Percentiles rank a stretch among this genome's conserved stretches.
phyloP scores from a whole-genome alignment of 176 grass and related monocot species.

The Oryza glumipatula region DNA sequence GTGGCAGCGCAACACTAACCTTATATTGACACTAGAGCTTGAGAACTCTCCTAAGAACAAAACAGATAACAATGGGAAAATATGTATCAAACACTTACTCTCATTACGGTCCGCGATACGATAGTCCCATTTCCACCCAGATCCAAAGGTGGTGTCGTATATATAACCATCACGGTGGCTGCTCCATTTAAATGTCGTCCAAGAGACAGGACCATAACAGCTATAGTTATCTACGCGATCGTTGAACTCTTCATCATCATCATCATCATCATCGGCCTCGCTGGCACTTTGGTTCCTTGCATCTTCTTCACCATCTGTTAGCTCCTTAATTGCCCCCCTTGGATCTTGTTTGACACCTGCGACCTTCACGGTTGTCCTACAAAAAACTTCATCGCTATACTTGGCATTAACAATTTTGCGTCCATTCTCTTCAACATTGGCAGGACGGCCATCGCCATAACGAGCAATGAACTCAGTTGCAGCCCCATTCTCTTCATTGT shows the following conservation, averaged over 20 bases:
- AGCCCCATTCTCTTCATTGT: background rate
- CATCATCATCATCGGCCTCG: background rate
- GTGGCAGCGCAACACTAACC: too few relatives aligned
- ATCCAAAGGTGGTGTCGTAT: background rate
- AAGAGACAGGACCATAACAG: too few relatives aligned
- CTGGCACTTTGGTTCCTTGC: too few relatives aligned
- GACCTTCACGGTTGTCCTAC: too few relatives aligned
- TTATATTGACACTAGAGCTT: too few relatives aligned
- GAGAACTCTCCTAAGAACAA: background rate
- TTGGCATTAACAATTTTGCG: too few relatives aligned
- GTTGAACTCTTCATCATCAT: background rate
- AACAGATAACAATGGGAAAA: background rate
- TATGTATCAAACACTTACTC: background rate
- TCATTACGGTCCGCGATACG: background rate
- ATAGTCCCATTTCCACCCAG: background rate
- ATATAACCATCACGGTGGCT: background rate
- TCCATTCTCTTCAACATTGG: background rate
- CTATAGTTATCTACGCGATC: background rate
- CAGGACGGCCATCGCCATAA: background rate
- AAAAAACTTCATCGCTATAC: too few relatives aligned
- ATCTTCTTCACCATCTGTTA: too few relatives aligned
- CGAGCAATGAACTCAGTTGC: background rate
- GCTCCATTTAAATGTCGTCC: background rate
- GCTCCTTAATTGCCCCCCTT: too few relatives aligned
- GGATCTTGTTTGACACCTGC: too few relatives aligned